phyloP scores from a whole-genome alignment of 2,329 filamentous ascomycete genomes.

The Sclerotinia borealis region DNA sequence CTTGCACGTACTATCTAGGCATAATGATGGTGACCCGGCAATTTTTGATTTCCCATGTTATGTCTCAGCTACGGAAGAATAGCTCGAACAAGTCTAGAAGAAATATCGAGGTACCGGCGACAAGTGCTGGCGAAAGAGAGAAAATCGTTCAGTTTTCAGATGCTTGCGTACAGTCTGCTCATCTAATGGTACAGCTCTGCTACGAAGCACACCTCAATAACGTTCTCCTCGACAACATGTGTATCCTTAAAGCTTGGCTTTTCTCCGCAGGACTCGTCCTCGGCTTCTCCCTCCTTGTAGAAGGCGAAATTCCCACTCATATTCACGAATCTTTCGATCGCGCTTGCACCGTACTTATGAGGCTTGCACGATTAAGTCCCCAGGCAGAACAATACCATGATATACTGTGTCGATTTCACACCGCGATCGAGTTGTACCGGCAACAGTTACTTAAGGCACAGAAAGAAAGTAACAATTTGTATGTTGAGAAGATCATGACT shows the following conservation, averaged over 20 bases:
- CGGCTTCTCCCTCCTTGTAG: conserved; percentile 2
- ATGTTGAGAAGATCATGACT: conserved; percentile 3
- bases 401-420: neutral
- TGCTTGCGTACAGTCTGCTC: neutral
- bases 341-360: neutral
- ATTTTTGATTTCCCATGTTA: neutral
- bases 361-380: neutral
- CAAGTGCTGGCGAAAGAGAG: neutral
- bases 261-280: conserved; percentile 1
- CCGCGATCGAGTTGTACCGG: neutral
- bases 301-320: neutral
- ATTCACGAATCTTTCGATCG: neutral
- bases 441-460: neutral
- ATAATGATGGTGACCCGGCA: conserved; percentile 5
- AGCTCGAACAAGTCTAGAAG: neutral
- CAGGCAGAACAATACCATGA: conserved; percentile 3
- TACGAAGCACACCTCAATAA: neutral
- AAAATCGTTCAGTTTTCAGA: neutral
- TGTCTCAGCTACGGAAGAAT: neutral
- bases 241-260: neutral
- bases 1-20: neutral
- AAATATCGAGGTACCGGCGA: neutral
- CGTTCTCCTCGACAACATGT: neutral
- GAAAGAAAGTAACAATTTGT: neutral
- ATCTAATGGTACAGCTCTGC: neutral